These are phyloP conservation scores for Phytophthora idaei DNA, from an alignment of 352 stramenopile genomes.

Conservation along the genomic window DNA sequence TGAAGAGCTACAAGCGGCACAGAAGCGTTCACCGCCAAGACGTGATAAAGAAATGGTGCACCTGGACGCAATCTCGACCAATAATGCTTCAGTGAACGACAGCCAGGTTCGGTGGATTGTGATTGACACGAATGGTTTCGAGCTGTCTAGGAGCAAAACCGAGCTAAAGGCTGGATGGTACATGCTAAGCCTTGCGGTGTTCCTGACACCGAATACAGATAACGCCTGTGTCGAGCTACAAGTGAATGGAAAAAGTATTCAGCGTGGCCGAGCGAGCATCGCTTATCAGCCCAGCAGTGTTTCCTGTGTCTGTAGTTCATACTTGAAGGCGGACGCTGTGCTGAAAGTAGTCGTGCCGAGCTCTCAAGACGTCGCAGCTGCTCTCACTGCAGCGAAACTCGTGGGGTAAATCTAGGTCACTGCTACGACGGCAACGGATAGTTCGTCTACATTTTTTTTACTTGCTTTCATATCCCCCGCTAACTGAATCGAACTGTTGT, in stretches of 20 bases:
- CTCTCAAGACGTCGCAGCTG: neutral
- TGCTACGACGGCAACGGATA: neutral
- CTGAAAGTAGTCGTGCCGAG: neutral
- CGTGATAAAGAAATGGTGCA: neutral
- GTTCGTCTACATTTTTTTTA: neutral
- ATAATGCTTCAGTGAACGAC: neutral
- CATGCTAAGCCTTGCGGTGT: conserved; percentile 4
- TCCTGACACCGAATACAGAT: neutral
- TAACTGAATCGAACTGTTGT: neutral
- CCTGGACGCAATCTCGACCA: neutral
- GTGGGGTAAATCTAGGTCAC: neutral
- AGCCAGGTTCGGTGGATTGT: neutral
- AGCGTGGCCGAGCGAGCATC: neutral
- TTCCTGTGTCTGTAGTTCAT: neutral
- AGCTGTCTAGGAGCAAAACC: neutral
- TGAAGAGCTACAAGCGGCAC: neutral
- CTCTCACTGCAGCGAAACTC: conserved; percentile 2
- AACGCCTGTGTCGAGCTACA: neutral
- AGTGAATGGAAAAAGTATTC: conserved; percentile 1
- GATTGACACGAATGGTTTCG: neutral
- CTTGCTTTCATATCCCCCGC: neutral
- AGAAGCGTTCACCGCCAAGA: neutral
- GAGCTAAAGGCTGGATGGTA: conserved; percentile 1
- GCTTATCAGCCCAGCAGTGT: neutral
- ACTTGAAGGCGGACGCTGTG: neutral